Percentiles rank a stretch among this genome's conserved stretches.
These are phyloP conservation scores for Daedaleopsis nitida DNA, from an alignment of 768 basidiomycete species.

Conservation along the genomic window DNA sequence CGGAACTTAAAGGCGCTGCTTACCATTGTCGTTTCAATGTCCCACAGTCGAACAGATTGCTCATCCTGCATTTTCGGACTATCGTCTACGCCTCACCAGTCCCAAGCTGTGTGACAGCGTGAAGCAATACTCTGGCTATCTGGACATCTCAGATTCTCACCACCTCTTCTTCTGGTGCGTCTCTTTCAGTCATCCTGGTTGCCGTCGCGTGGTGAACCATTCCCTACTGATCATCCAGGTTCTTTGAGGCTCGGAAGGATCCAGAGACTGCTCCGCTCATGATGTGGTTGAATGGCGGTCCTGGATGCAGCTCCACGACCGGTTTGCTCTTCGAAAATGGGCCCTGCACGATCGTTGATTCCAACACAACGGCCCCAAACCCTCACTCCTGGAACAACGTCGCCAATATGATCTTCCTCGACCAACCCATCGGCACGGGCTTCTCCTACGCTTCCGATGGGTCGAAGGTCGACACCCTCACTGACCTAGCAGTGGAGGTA, in stretches of 20 bases:
- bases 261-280: slow-evolving; percentile 31
- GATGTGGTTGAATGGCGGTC: slow-evolving; percentile 34
- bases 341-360: slow-evolving; percentile 27
- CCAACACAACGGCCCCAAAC: slow-evolving; percentile 32
- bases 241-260: slow-evolving; percentile 30
- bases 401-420: slow-evolving; percentile 36
- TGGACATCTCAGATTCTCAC: slow-evolving; percentile 31
- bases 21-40: neutral
- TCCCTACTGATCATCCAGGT: slow-evolving; percentile 23
- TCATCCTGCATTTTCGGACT: slow-evolving; percentile 50
- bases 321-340: slow-evolving; percentile 30
- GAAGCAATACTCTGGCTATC: slow-evolving; percentile 48
- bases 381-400: slow-evolving; percentile 45
- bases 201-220: too few species aligned
- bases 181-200: slow-evolving; percentile 4
- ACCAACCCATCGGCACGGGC: slow-evolving; percentile 45
- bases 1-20: too few species aligned
- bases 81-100: slow-evolving; percentile 63
- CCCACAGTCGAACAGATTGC: slow-evolving; percentile 63
- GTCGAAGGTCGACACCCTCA: slow-evolving; percentile 27
- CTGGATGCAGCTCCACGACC: slow-evolving; percentile 22
- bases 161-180: slow-evolving; percentile 55
- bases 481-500: slow-evolving; percentile 36
- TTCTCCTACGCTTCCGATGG: slow-evolving; percentile 46
- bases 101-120: slow-evolving; percentile 83